These are phyloP conservation scores for Xylariaceae sp. DNA, from an alignment of 2,329 filamentous ascomycete species.

Conservation along the genomic window DNA sequence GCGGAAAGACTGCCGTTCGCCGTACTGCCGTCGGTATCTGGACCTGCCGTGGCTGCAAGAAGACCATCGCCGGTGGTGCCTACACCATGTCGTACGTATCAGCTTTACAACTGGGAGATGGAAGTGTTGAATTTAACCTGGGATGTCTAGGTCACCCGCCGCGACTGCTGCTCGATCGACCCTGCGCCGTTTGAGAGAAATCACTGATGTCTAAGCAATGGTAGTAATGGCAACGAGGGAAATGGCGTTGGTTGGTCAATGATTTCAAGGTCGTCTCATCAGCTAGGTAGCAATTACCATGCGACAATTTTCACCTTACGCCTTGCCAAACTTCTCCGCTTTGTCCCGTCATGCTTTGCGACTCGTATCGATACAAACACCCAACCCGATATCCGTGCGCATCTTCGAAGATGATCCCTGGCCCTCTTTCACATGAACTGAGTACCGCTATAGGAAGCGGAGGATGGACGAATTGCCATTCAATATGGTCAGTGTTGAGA, in stretches of 20 bases:
- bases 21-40: slow-evolving; percentile 91
- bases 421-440: neutral
- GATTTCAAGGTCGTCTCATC: slow-evolving; percentile 21
- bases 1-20: slow-evolving; percentile 83
- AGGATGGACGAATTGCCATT: neutral
- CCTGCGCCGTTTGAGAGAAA: slow-evolving; percentile 21
- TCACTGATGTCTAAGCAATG: slow-evolving; percentile 22
- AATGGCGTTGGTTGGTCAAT: slow-evolving; percentile 22
- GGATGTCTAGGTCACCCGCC: slow-evolving; percentile 16
- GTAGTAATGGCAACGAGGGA: slow-evolving; percentile 17
- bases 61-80: slow-evolving; percentile 88
- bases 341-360: slow-evolving; percentile 1
- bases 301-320: slow-evolving; percentile 18
- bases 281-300: slow-evolving; percentile 22
- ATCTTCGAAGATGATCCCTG: neutral
- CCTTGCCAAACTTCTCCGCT: slow-evolving; percentile 8
- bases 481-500: neutral
- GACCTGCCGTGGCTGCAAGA: slow-evolving; percentile 93
- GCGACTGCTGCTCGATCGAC: slow-evolving; percentile 22
- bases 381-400: neutral
- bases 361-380: slow-evolving; percentile 4
- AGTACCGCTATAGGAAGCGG: neutral
- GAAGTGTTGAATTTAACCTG: slow-evolving; percentile 5
- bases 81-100: slow-evolving; percentile 93
- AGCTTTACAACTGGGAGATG: neutral